Percentiles rank a stretch among this genome's conserved stretches.
Conservation (phyloP, 208 protist genomes). For the Porcisia hertigi region DNA sequence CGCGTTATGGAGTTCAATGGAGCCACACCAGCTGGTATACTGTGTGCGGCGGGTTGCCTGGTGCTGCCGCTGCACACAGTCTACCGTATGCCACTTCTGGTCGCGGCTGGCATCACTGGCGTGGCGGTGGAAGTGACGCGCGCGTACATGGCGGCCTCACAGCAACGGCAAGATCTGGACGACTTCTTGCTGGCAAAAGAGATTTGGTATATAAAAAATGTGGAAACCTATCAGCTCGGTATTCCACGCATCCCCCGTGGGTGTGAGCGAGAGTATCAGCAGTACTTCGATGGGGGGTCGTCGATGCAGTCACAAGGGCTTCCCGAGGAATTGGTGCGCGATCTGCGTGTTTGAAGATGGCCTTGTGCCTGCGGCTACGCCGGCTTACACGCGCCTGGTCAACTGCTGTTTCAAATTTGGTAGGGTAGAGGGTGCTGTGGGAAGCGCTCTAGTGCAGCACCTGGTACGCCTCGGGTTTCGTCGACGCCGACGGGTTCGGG, state of each 20-base stretch:
- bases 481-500: no score
- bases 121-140: constrained; percentile 74
- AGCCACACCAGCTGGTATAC: constrained; percentile 67
- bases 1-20: constrained; percentile 85
- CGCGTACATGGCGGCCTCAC: constrained; percentile 74
- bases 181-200: constrained; percentile 89
- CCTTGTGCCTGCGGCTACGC: background rate
- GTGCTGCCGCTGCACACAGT: constrained; percentile 78
- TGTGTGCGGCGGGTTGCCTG: constrained; percentile 64
- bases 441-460: no score
- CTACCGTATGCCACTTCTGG: constrained; percentile 78
- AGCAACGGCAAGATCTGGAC: constrained; percentile 84
- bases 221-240: constrained; percentile 86
- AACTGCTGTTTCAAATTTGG: background rate
- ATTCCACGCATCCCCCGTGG: constrained; percentile 80
- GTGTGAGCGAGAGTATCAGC: constrained; percentile 69
- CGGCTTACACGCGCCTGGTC: background rate
- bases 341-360: constrained; percentile 29
- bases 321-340: constrained; percentile 53
- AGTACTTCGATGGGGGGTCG: constrained; percentile 49
- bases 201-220: constrained; percentile 92
- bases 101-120: constrained; percentile 64
- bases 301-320: constrained; percentile 36
- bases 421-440: background rate
- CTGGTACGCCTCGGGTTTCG: no score